These are phyloP conservation scores for Rhodotorula sp. DNA, from an alignment of 1,284 basidiomycete species.

Conservation along the genomic window DNA sequence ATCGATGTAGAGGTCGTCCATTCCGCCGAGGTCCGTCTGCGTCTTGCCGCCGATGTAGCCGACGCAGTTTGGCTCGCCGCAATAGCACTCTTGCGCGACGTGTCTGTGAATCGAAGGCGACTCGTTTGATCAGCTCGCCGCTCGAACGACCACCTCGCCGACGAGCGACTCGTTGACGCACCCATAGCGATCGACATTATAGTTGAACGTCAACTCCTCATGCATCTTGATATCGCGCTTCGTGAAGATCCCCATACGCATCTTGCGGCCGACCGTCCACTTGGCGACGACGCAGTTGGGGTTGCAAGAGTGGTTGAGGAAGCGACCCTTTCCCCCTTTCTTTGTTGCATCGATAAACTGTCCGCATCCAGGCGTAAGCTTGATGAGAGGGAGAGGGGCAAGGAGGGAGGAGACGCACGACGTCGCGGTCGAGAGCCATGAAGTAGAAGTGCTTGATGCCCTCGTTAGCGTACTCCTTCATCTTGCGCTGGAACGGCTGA, in stretches of 20 bases:
- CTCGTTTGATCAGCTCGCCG: constrained; percentile 12
- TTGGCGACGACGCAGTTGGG: constrained; percentile 99
- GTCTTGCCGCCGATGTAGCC: constrained; percentile 97
- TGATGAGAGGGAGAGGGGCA: background rate
- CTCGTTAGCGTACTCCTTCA: constrained; percentile 89
- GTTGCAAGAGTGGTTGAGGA: constrained; percentile 96
- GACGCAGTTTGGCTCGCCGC: constrained; percentile 92
- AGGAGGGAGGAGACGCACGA: constrained; percentile 58
- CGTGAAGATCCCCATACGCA: constrained; percentile 98
- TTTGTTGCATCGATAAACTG: constrained; percentile 98
- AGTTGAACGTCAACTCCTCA: constrained; percentile 98
- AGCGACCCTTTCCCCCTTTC: constrained; percentile 90
- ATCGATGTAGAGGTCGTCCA: constrained; percentile 94
- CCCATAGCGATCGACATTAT: constrained; percentile 99
- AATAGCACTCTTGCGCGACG: constrained; percentile 92
- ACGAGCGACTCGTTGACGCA: constrained; percentile 51
- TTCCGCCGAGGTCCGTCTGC: constrained; percentile 87
- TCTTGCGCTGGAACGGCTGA: constrained; percentile 82
- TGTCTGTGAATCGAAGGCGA: constrained; percentile 58
- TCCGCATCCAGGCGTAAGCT: background rate
- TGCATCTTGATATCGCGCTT: constrained; percentile 74
- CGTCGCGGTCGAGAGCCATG: constrained; percentile 98
- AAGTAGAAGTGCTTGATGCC: constrained; percentile 98
- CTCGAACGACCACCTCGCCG: background rate
- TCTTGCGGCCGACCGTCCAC: constrained; percentile 88